phyloP scores from a whole-genome alignment of 495 filamentous ascomycete species.

The Geopyxis carbonaria region DNA sequence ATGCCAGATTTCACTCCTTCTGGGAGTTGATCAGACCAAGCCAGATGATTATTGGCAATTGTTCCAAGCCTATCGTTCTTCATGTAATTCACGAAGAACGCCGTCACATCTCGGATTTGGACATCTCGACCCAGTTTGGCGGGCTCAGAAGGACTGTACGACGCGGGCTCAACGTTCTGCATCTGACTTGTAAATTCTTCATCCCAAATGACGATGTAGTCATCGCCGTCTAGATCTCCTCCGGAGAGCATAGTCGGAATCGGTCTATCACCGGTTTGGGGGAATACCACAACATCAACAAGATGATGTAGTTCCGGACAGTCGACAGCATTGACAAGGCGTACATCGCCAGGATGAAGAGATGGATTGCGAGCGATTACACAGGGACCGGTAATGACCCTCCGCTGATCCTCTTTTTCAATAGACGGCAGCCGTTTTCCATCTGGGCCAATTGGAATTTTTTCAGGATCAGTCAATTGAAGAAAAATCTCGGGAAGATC shows the following conservation, averaged over 20 bases:
- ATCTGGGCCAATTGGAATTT: conserved; percentile 17
- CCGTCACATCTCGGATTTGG: conserved; percentile 48
- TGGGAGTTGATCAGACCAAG: conserved; percentile 46
- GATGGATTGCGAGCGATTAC: conserved; percentile 84
- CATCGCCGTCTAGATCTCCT: conserved; percentile 90
- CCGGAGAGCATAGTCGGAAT: conserved; percentile 89
- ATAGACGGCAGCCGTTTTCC: conserved; percentile 31
- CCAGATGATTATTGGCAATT: conserved; percentile 75
- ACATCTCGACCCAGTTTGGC: conserved; percentile 39
- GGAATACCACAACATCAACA: conserved; percentile 71
- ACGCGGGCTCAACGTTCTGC: conserved; percentile 60
- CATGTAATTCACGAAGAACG: conserved; percentile 87
- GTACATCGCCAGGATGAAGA: conserved; percentile 82
- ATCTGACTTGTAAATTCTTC: conserved; percentile 36
- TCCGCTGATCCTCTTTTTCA: conserved; percentile 30
- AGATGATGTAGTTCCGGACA: conserved; percentile 54
- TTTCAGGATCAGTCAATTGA: conserved; percentile 41
- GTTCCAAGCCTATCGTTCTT: conserved; percentile 66
- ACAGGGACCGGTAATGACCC: conserved; percentile 60
- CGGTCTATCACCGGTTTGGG: conserved; percentile 66
- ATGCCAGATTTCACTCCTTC: conserved; percentile 49
- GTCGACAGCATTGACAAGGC: conserved; percentile 73
- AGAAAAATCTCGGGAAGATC: conserved; percentile 47
- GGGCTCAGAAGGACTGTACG: conserved; percentile 39
- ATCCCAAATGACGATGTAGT: conserved; percentile 93